Evolutionary conservation across 805 yeast species (phyloP).

Genomic region (Spathaspora sp.): DNA sequence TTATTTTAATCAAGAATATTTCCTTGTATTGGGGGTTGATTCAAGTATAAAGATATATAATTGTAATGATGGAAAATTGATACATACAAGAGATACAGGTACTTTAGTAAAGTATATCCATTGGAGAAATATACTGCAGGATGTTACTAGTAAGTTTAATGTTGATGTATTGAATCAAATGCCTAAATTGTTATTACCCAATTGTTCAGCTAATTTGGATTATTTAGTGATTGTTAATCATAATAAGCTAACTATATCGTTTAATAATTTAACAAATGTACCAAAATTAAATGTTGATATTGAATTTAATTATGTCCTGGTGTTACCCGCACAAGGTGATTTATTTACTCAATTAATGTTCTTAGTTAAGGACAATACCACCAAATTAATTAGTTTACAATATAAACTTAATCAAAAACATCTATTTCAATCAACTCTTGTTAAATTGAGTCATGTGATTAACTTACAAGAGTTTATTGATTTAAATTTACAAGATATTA

Average conservation of each 20-base stretch:
- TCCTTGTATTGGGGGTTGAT: constrained; percentile 43
- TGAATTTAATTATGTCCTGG: constrained; percentile 11
- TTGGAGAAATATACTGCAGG: constrained; percentile 12
- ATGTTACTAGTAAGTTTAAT: constrained; percentile 17
- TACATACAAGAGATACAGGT: constrained; percentile 21
- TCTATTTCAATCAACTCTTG: constrained; percentile 19
- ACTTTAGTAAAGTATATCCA: constrained; percentile 14
- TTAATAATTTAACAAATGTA: constrained; percentile 28
- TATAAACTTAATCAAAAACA: constrained; percentile 11
- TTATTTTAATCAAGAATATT: constrained; percentile 33
- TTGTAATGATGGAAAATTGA: constrained; percentile 42
- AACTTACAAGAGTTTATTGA: constrained; percentile 21
- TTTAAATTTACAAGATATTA: constrained; percentile 16
- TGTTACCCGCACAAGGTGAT: constrained; percentile 11
- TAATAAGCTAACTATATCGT: constrained; percentile 22
- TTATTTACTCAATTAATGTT: constrained; percentile 24
- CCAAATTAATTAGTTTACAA: constrained; percentile 12
- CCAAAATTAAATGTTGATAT: constrained; percentile 16
- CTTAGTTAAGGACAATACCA: constrained; percentile 13
- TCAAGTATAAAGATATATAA: constrained; percentile 41
- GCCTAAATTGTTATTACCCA: constrained; percentile 28
- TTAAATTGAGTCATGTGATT: constrained; percentile 21
- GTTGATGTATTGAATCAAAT: constrained; percentile 26
- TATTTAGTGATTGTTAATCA: constrained; percentile 26
- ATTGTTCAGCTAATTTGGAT: constrained; percentile 8